Evolutionary conservation across 2,329 filamentous ascomycete species (phyloP), one percentile per base, ranked within the genome.

Genomic region (Cladorrhinum sp.): DNA sequence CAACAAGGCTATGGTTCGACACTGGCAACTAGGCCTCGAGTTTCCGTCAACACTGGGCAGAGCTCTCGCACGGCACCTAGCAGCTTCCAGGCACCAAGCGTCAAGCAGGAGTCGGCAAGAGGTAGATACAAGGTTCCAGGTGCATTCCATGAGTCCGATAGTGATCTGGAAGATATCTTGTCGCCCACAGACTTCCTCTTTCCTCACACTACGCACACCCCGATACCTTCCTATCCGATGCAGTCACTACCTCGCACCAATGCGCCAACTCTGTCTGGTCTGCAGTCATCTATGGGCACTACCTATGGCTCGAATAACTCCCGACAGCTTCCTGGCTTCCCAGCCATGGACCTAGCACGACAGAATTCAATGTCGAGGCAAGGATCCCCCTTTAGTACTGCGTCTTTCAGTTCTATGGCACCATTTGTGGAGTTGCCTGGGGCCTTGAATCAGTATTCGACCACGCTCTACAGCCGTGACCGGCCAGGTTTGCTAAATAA

Each of bases 271-370:
- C n/a, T 46, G 3, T 7, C n/a, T 21, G 10, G 18, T 16, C 7
- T 16, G 18, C n/a, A 21, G 18, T 46, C 42, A 46, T 18, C 42
- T 4, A 18, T 16, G 16, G 7, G n/a, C 2, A 7, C 16, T 18
- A 5, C 16, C 2, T 59, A 51, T 24, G 51, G 46, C n/a, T 2
- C 49, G 12, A 21, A 10, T 28, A 16, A 46, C n/a, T 33, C 46
- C 50, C 39, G 39, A 1, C 58, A 62, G 33, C 21, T 14, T 18
- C 54, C 57, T 18, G 53, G 51, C 36, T 7, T 62, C 4, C 61
- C 66, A 20, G 59, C 65, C 16, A 64, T 65, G 26, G 65, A 69
- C 48, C 26, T 64, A 50, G 68, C 67, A 3, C 59, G 66, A 16
- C 66, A 61, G 50, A 55, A 60, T 23, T 60, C 66, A 10, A 58